Conservation (phyloP, 345 rosid genomes). For the Eucalyptus pauciflora region DNA sequence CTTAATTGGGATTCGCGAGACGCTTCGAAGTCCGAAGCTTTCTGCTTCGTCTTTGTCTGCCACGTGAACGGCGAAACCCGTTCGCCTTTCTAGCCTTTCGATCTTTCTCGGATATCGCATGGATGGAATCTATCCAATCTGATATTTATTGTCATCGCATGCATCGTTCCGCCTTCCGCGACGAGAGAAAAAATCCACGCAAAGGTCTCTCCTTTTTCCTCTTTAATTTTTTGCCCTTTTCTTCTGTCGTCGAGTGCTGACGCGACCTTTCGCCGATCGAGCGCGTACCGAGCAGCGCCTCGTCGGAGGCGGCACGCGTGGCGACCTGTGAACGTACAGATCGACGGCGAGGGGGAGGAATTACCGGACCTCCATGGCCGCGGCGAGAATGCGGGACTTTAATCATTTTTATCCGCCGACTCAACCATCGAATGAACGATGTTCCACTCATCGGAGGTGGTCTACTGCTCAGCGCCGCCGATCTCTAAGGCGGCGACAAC, state of each 20-base stretch:
- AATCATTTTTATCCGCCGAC: background rate
- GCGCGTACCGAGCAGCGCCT: background rate
- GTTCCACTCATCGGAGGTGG: background rate
- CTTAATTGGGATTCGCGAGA: background rate
- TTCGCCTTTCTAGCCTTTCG: background rate
- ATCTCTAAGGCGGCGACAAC: background rate
- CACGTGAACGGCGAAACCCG: constrained; percentile 37
- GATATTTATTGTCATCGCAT: background rate
- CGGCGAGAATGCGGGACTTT: background rate
- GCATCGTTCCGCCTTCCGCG: background rate
- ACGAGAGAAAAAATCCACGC: background rate
- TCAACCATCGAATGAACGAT: background rate
- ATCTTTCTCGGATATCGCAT: background rate
- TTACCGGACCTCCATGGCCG: background rate
- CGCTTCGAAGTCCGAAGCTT: background rate
- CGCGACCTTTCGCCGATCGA: background rate
- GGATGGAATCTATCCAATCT: background rate
- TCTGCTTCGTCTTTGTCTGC: constrained; percentile 8
- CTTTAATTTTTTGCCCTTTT: background rate
- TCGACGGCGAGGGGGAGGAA: background rate
- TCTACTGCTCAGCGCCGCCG: background rate
- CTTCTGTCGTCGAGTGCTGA: background rate
- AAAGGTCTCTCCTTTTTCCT: background rate
- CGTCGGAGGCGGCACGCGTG: background rate
- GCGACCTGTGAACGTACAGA: background rate